A percentile compares a stretch with the other conserved stretches of the same genome.
These are phyloP conservation scores for Graphilbum sp. DNA, from an alignment of 2,329 filamentous ascomycete species.

Conservation along the genomic window DNA sequence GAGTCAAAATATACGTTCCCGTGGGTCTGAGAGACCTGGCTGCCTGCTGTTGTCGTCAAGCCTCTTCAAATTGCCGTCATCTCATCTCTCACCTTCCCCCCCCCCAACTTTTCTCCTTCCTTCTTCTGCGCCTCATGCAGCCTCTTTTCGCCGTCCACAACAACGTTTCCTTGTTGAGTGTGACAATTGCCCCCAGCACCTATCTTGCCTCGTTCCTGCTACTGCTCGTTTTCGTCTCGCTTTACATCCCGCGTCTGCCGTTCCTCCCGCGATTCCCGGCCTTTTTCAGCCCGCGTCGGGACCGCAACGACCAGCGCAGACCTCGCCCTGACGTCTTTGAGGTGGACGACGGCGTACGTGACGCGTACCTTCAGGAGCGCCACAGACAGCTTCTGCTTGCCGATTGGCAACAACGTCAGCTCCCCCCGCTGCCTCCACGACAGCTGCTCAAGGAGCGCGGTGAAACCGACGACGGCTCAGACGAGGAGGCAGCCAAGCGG, in stretches of 20 bases:
- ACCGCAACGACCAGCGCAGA: conserved; percentile 5
- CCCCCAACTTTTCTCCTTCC: neutral
- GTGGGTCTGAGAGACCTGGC: no score
- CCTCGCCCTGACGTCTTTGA: conserved; percentile 1
- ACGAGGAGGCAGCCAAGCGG: conserved; percentile 2
- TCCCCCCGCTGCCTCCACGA: conserved; percentile 5
- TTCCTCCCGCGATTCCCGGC: conserved; percentile 6
- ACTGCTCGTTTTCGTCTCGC: conserved; percentile 31
- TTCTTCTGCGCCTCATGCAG: conserved; percentile 24
- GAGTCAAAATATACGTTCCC: no score
- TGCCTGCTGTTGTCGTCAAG: no score
- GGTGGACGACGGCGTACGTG: conserved; percentile 1
- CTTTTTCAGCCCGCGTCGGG: conserved; percentile 10
- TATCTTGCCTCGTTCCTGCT: conserved; percentile 35
- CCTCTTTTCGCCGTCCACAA: conserved; percentile 44
- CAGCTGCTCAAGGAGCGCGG: conserved; percentile 1
- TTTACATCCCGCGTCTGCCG: conserved; percentile 24
- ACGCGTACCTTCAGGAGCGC: neutral
- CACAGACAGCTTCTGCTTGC: neutral
- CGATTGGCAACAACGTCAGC: conserved; percentile 7
- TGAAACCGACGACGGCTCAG: neutral
- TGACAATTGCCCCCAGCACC: conserved; percentile 40
- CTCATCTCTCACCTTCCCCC: neutral
- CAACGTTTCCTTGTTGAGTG: conserved; percentile 41
- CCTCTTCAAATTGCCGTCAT: neutral